A percentile compares a stretch with the other conserved stretches of the same genome.
Conservation (phyloP, 208 protist genomes). For the Zelonia costaricensis region DNA sequence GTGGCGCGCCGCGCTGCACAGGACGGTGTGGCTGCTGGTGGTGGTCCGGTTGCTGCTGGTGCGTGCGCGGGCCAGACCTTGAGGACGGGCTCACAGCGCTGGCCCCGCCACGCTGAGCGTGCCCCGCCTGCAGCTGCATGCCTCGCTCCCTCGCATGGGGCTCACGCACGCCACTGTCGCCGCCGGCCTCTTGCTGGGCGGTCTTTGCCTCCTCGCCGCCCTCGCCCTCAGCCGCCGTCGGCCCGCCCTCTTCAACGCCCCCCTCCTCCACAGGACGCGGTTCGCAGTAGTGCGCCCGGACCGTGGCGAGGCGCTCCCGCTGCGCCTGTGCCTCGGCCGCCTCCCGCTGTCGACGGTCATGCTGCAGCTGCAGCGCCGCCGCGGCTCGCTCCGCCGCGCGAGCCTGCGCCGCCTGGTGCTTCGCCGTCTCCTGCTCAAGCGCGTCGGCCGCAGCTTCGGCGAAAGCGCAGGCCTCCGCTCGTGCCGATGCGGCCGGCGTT, state of each 20-base stretch:
- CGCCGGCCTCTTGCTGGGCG: too few relatives aligned
- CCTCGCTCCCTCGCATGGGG: too few relatives aligned
- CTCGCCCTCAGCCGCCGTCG: too few relatives aligned
- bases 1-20: too few relatives aligned
- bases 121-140: too few relatives aligned
- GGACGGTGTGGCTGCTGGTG: background rate
- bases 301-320: conserved; percentile 16
- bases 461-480: background rate
- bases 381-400: conserved; percentile 38
- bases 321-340: conserved; percentile 8
- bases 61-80: too few relatives aligned
- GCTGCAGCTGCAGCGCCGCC: conserved; percentile 15
- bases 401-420: conserved; percentile 12
- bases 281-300: conserved; percentile 11
- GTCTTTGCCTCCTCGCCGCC: too few relatives aligned
- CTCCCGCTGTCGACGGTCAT: conserved; percentile 1
- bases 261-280: too few relatives aligned
- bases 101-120: too few relatives aligned
- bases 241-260: too few relatives aligned
- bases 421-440: background rate
- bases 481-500: background rate
- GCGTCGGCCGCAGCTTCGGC: conserved; percentile 4
- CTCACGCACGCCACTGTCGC: too few relatives aligned
- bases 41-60: background rate
- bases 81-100: too few relatives aligned